Evolutionary conservation across 495 filamentous ascomycete genomes (phyloP), one percentile per base, ranked within the genome.

Genomic region (Aspergillus avenaceus): DNA sequence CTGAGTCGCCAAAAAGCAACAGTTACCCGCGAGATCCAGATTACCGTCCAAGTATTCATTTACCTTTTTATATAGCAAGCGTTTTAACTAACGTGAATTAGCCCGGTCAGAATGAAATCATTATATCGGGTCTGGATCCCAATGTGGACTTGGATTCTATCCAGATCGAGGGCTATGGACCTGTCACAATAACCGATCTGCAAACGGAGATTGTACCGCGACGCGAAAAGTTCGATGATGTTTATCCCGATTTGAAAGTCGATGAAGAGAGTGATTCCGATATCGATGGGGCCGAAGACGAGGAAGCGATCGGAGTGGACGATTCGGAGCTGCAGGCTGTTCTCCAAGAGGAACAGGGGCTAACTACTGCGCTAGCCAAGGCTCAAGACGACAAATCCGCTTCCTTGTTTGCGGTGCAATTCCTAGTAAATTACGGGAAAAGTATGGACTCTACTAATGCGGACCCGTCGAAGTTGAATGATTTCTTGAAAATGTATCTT

Each of bases 151-250:
- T 82, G 54, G 72, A 84, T 59, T 86, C 83, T 25, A 81, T 88
- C 67, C 85, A 85, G 54, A 81, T 90, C 48, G 83, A 86, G 55
- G 84, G 84, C 45, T 81, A 74, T 42, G 83, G 83, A 24, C 59
- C 68, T 1, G 67, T 71, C 0, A 79, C 76, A 44, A 85, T 88
- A 56, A 84, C 79, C 3, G 83, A 88, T 56, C 79, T 87, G 59
- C 75, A 77, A 13, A 77, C 87, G 32, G 78, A 85, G 49, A 63
- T 81, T 8, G 65, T 87, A 21, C 74, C 82, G 1, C 84, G 86
- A 53, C 67, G 69, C 4, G 78, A 82, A 12, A 71, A 74, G 32
- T 84, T 77, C 49, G 60, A 81, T 38, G 80, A 85, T 38, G 65
- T 79, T 25, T 82, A 82, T 53, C 70, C 74, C 8, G 66, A 75